These are phyloP conservation scores for Paraphoma chrysanthemicola DNA, from an alignment of 2,329 filamentous ascomycete genomes.

Conservation along the genomic window DNA sequence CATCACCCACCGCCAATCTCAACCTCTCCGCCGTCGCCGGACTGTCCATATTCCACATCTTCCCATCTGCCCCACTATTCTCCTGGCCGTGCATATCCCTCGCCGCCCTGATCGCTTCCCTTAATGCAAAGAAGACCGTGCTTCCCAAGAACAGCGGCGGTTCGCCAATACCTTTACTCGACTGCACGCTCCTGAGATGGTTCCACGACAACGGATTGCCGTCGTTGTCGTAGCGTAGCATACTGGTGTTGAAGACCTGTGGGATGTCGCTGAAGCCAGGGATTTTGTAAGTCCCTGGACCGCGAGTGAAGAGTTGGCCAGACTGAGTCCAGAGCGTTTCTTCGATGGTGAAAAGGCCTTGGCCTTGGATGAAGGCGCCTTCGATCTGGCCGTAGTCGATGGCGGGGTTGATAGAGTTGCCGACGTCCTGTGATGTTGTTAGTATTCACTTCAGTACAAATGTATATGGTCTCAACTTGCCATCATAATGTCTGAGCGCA, in stretches of 20 bases:
- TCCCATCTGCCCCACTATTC: slow-evolving; percentile 50
- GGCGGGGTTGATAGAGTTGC: slow-evolving; percentile 76
- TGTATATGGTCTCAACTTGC: slow-evolving; percentile 13
- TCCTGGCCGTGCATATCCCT: slow-evolving; percentile 56
- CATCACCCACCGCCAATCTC: slow-evolving; percentile 77
- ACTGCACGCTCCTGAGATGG: slow-evolving; percentile 81
- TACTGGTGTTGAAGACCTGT: slow-evolving; percentile 79
- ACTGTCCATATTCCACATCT: slow-evolving; percentile 65
- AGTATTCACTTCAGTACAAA: slow-evolving; percentile 5
- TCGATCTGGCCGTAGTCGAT: slow-evolving; percentile 85
- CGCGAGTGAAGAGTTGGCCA: slow-evolving; percentile 69
- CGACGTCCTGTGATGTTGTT: slow-evolving; percentile 67
- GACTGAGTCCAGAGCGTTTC: slow-evolving; percentile 73
- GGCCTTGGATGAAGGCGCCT: slow-evolving; percentile 79
- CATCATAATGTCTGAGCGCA: slow-evolving; percentile 93
- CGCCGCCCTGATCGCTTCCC: slow-evolving; percentile 79
- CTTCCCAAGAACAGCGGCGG: slow-evolving; percentile 80
- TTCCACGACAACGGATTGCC: slow-evolving; percentile 71
- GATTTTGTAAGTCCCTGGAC: slow-evolving; percentile 80
- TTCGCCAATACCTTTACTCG: slow-evolving; percentile 78
- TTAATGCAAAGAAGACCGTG: slow-evolving; percentile 83
- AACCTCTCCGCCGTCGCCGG: slow-evolving; percentile 86
- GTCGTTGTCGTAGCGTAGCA: slow-evolving; percentile 72
- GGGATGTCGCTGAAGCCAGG: slow-evolving; percentile 88
- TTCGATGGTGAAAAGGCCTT: slow-evolving; percentile 80